phyloP scores from a whole-genome alignment of 352 stramenopile genomes.

The Lagenidium sp. region DNA sequence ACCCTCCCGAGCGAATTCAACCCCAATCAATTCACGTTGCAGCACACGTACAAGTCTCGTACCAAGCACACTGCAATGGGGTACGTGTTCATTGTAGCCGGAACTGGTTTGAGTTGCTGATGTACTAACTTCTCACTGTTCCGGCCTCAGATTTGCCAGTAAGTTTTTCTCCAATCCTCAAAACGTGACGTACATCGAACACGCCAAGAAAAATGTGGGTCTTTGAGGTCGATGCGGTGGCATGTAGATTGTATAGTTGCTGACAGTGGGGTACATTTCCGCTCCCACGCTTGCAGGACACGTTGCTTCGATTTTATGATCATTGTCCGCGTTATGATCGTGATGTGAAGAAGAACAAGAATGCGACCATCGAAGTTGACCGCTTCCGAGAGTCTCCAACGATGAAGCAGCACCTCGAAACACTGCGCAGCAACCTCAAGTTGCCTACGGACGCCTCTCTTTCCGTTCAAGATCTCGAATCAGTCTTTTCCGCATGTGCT shows the following conservation, averaged over 20 bases:
- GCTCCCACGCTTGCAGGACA: conserved; percentile 31
- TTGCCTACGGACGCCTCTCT: conserved; percentile 3
- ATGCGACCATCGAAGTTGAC: conserved; percentile 2
- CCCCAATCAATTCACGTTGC: conserved; percentile 26
- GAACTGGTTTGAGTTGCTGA: too few species aligned
- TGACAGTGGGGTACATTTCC: too few species aligned
- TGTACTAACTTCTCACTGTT: too few species aligned
- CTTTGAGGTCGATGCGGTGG: background rate
- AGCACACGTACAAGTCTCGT: conserved; percentile 40
- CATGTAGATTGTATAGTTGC: background rate
- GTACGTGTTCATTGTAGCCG: too few species aligned
- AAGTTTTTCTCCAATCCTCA: conserved; percentile 41
- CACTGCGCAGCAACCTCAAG: conserved; percentile 6
- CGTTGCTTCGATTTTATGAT: conserved; percentile 51
- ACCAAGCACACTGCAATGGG: conserved; percentile 47
- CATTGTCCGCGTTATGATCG: conserved; percentile 36
- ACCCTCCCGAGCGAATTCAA: conserved; percentile 19
- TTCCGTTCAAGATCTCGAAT: conserved; percentile 6
- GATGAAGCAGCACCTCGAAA: conserved; percentile 8
- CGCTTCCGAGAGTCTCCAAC: conserved; percentile 4
- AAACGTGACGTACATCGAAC: conserved; percentile 33
- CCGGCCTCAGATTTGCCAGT: conserved; percentile 27
- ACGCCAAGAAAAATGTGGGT: conserved; percentile 20
- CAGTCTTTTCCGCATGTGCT: conserved; percentile 7
- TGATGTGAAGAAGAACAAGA: conserved; percentile 36